Evolutionary conservation across 306 rosid genomes (phyloP).

Genomic region (Cucurbita argyrosperma): DNA sequence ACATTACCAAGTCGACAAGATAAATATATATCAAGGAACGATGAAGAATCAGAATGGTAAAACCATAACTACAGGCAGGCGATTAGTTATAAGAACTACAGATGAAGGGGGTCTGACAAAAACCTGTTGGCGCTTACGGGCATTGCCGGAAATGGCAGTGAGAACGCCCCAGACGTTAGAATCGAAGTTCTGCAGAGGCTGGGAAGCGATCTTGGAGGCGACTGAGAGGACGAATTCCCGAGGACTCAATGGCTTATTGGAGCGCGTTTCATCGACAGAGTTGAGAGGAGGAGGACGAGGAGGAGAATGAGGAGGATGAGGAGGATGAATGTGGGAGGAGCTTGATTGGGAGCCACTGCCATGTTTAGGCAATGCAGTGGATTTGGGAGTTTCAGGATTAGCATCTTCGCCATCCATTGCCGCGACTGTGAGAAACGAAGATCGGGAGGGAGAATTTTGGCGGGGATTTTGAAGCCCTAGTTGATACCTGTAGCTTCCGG

Average conservation of each 20-base stretch:
- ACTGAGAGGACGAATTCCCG: constrained; percentile 42
- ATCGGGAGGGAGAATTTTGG: constrained; percentile 9
- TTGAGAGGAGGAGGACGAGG: neutral
- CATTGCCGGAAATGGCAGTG: constrained; percentile 72
- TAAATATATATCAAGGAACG: neutral
- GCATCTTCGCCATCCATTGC: constrained; percentile 26
- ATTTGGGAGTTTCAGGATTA: neutral
- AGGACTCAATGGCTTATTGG: constrained; percentile 3
- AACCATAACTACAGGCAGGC: neutral
- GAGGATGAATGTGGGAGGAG: neutral
- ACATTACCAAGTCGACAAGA: neutral
- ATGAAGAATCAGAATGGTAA: neutral
- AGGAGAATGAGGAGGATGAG: neutral
- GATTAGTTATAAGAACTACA: neutral
- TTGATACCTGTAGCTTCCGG: neutral
- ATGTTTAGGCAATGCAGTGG: neutral
- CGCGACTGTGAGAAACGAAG: neutral
- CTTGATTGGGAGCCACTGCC: neutral
- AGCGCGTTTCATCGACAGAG: neutral
- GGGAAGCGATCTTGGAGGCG: constrained; percentile 60
- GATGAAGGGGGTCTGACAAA: neutral
- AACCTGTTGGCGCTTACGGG: constrained; percentile 75
- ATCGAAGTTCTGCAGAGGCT: constrained; percentile 50
- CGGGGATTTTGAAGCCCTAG: constrained; percentile 55
- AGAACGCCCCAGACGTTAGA: constrained; percentile 82